phyloP scores from a whole-genome alignment of 768 basidiomycete genomes.

The Russula earlei region DNA sequence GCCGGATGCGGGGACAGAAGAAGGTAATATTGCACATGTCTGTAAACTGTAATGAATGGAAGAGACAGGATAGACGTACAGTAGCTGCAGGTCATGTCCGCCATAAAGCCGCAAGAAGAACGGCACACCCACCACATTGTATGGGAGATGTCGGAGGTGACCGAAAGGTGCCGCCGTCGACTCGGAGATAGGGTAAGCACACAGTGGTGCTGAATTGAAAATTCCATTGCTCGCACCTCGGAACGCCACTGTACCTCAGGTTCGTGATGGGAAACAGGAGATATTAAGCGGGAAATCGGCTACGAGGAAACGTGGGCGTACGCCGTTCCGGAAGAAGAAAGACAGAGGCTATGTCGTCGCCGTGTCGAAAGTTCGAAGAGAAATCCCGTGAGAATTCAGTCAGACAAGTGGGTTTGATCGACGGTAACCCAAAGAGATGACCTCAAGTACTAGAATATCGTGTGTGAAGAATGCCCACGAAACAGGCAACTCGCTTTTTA shows the following conservation, averaged over 20 bases:
- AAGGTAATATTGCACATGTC: neutral
- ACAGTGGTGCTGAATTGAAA: neutral
- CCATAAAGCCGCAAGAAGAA: constrained; percentile 1
- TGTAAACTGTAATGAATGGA: constrained; percentile 3
- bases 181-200: neutral
- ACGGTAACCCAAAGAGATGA: neutral
- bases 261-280: neutral
- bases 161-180: constrained; percentile 1
- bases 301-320: neutral
- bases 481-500: constrained; percentile 4
- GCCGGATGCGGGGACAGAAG: constrained; percentile 5
- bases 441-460: neutral
- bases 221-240: neutral
- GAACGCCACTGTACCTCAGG: neutral
- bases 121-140: neutral
- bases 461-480: neutral
- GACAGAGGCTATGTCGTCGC: neutral
- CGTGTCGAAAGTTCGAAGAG: neutral
- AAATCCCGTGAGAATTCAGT: neutral
- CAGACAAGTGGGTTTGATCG: neutral
- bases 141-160: neutral
- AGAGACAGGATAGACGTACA: constrained; percentile 12
- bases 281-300: neutral
- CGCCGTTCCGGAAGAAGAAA: neutral
- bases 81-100: constrained; percentile 1